These are phyloP conservation scores for Phytophthora aleatoria DNA, from an alignment of 352 stramenopile species.

Conservation along the genomic window DNA sequence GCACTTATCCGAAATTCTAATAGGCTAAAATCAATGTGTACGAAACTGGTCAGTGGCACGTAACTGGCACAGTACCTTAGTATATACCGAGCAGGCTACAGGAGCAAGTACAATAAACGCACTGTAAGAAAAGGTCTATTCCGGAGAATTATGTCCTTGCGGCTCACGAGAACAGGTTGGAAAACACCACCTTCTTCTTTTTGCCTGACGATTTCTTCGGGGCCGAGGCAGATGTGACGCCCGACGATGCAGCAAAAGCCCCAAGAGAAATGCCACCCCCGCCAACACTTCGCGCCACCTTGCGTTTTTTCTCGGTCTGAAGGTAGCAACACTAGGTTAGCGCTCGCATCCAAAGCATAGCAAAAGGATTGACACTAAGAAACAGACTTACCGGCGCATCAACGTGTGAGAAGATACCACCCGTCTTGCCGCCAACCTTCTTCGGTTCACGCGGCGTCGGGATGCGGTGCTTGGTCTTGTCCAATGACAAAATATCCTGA, in stretches of 20 bases:
- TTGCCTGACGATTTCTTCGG: conserved; percentile 39
- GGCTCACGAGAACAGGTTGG: conserved; percentile 66
- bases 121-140: conserved; percentile 24
- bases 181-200: conserved; percentile 88
- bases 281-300: conserved; percentile 30
- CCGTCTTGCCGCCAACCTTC: conserved; percentile 74
- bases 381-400: conserved; percentile 55
- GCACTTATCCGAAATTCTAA: no score
- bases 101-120: neutral
- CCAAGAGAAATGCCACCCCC: conserved; percentile 1
- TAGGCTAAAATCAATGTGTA: no score
- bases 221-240: neutral
- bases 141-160: conserved; percentile 5
- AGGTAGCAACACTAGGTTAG: conserved; percentile 7
- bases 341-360: neutral
- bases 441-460: conserved; percentile 50
- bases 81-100: no score
- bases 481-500: conserved; percentile 74
- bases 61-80: no score
- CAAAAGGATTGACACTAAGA: neutral
- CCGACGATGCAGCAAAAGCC: conserved; percentile 1
- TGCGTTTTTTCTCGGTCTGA: conserved; percentile 73
- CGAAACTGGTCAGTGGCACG: no score
- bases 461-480: conserved; percentile 78
- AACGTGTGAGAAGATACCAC: conserved; percentile 85